Evolutionary conservation across 805 yeast genomes (phyloP).

Genomic region (Candida parachauliodes): DNA sequence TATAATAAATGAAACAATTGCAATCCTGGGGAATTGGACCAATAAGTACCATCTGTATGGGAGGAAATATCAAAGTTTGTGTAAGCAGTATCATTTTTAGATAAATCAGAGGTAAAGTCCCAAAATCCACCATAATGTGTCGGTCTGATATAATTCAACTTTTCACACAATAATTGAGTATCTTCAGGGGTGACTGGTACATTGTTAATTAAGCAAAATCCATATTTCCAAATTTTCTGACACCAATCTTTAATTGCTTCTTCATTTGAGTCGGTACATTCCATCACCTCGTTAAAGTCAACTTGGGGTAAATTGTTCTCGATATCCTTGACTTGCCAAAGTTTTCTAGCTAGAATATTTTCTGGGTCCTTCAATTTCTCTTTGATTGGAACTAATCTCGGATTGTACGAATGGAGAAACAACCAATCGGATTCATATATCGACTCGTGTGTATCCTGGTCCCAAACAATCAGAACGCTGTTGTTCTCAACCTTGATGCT

Average conservation of each 20-base stretch:
- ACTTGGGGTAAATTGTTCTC: slow-evolving; percentile 43
- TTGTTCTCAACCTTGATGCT: slow-evolving; percentile 11
- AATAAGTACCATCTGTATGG: slow-evolving; percentile 74
- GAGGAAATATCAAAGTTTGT: slow-evolving; percentile 60
- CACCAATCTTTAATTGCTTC: slow-evolving; percentile 55
- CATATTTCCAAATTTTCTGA: slow-evolving; percentile 49
- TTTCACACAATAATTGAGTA: slow-evolving; percentile 54
- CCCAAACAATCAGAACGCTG: slow-evolving; percentile 33
- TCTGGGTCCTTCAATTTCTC: slow-evolving; percentile 25
- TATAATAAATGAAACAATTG: slow-evolving; percentile 63
- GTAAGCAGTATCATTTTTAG: slow-evolving; percentile 69
- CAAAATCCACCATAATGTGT: slow-evolving; percentile 81
- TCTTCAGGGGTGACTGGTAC: slow-evolving; percentile 60
- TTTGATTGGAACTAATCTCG: slow-evolving; percentile 35
- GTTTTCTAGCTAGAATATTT: slow-evolving; percentile 24
- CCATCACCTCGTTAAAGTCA: slow-evolving; percentile 46
- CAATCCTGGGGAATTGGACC: slow-evolving; percentile 70
- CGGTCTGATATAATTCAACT: slow-evolving; percentile 57
- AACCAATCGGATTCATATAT: slow-evolving; percentile 41
- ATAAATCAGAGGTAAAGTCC: slow-evolving; percentile 70
- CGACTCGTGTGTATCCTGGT: slow-evolving; percentile 36
- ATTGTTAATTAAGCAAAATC: slow-evolving; percentile 58
- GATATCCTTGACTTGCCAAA: slow-evolving; percentile 46
- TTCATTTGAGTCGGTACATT: slow-evolving; percentile 26
- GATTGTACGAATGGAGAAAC: slow-evolving; percentile 49